Evolutionary conservation across 108 stramenopile genomes (phyloP).

Genomic region (Nannochloropsis oceanica): DNA sequence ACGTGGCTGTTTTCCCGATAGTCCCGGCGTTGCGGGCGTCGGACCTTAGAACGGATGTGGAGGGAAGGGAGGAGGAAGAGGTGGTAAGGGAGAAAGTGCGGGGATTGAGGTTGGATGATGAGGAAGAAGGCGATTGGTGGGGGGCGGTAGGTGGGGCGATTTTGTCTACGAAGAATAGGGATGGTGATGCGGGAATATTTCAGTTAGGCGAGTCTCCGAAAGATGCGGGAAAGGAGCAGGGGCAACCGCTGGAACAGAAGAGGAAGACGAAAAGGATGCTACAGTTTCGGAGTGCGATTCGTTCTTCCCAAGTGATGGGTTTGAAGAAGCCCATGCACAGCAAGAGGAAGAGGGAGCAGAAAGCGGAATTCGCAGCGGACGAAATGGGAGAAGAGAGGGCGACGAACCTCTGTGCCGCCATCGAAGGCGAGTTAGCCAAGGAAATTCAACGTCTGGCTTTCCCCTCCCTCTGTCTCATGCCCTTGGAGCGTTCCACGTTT

Average conservation of each 20-base stretch:
- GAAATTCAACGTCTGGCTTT: not conserved
- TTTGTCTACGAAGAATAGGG: not conserved
- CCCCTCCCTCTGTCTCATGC: not conserved
- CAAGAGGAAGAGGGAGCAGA: not conserved
- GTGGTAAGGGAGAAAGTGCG: not conserved
- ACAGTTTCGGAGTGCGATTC: not conserved
- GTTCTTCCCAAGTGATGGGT: not conserved
- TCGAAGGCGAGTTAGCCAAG: not conserved
- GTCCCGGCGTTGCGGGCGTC: not conserved
- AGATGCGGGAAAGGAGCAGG: not conserved
- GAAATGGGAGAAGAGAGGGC: not conserved
- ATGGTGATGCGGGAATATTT: not conserved
- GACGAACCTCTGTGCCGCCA: not conserved
- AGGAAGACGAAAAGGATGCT: not conserved
- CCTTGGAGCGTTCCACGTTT: not conserved
- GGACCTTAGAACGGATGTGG: not conserved
- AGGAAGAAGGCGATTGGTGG: not conserved
- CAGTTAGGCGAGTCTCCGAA: not conserved
- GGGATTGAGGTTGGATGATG: not conserved
- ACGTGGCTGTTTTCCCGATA: not conserved
- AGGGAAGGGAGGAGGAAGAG: not conserved
- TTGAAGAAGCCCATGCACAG: not conserved
- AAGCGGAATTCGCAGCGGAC: not conserved
- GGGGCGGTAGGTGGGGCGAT: not conserved
- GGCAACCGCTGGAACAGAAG: not conserved